Evolutionary conservation across 2,329 filamentous ascomycete species (phyloP).

Genomic region (Trichophyton schoenleinii): DNA sequence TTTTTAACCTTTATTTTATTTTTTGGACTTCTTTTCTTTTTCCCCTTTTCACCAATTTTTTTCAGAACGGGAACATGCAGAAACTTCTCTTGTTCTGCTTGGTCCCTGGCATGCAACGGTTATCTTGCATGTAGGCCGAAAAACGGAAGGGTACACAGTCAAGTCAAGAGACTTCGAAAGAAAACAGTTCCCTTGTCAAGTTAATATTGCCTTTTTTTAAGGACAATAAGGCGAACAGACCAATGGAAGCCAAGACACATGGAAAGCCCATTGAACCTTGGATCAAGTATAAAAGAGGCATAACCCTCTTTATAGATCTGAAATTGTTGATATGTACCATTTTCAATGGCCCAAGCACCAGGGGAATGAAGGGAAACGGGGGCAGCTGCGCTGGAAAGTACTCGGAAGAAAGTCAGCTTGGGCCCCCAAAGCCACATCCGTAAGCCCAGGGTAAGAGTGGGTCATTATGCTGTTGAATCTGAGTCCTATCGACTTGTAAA

Average conservation of each 20-base stretch:
- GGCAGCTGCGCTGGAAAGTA: not conserved
- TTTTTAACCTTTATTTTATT: not conserved
- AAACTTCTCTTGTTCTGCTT: not conserved
- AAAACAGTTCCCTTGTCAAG: not conserved
- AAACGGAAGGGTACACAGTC: not conserved
- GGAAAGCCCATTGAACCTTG: not conserved
- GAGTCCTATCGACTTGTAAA: not conserved
- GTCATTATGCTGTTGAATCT: not conserved
- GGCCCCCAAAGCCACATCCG: not conserved
- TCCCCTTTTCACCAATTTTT: not conserved
- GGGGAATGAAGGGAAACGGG: not conserved
- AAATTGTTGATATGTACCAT: not conserved
- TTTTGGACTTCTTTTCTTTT: not conserved
- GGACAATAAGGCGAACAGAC: not conserved
- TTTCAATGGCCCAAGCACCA: not conserved
- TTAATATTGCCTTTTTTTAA: not conserved
- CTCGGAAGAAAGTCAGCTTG: not conserved
- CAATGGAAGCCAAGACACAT: not conserved
- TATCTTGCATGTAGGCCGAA: not conserved
- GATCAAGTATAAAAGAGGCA: not conserved
- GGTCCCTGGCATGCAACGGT: conserved; percentile 5
- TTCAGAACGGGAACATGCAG: conserved; percentile 1
- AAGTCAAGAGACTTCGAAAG: not conserved
- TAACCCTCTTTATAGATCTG: not conserved
- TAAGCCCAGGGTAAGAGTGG: not conserved